Conservation (phyloP, 352 stramenopile species). For the Phytophthora fragariaefolia region DNA sequence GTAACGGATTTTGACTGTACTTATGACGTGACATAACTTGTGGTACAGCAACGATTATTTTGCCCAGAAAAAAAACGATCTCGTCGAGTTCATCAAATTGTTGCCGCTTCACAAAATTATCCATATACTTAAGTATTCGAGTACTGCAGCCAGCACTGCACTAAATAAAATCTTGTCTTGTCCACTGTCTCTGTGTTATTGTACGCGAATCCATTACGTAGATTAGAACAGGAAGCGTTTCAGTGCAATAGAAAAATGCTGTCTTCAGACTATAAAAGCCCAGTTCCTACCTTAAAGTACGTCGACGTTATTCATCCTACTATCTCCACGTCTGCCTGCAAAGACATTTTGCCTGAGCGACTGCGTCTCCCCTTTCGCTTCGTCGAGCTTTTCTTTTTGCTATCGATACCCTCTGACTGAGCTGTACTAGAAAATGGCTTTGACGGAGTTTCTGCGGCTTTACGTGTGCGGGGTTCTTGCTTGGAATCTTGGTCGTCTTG, state of each 20-base stretch:
- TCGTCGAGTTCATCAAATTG: too few species aligned
- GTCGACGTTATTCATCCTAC: too few species aligned
- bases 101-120: too few species aligned
- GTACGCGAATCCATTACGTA: not conserved
- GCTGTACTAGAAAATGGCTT: slow-evolving; percentile 2
- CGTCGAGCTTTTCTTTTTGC: slow-evolving; percentile 24
- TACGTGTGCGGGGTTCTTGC: slow-evolving; percentile 1
- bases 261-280: slow-evolving; percentile 35
- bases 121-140: too few species aligned
- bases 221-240: slow-evolving; percentile 4
- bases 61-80: too few species aligned
- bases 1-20: too few species aligned
- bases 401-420: slow-evolving; percentile 3
- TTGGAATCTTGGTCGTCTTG: slow-evolving; percentile 4
- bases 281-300: slow-evolving; percentile 23
- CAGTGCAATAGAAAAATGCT: slow-evolving; percentile 36
- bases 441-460: slow-evolving; percentile 4
- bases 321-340: slow-evolving; percentile 1
- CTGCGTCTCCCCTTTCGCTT: slow-evolving; percentile 15
- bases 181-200: slow-evolving; percentile 9
- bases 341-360: slow-evolving; percentile 14
- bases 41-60: too few species aligned
- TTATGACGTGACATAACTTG: too few species aligned
- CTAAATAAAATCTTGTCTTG: too few species aligned
- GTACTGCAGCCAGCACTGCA: too few species aligned